phyloP scores from a whole-genome alignment of 2,329 filamentous ascomycete species.

The Colletotrichum camelliae region DNA sequence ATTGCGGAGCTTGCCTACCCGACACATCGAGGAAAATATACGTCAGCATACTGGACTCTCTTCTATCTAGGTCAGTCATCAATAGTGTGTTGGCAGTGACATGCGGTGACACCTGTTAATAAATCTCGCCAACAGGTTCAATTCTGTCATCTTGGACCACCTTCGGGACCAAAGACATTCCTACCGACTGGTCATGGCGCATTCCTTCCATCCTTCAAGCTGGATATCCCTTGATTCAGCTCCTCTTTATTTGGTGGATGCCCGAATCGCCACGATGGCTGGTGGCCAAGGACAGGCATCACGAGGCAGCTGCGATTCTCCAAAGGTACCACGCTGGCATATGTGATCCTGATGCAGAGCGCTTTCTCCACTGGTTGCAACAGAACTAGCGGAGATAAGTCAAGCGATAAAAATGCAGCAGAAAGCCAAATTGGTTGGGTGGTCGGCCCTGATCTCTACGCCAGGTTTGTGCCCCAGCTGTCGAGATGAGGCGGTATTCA shows the following conservation, averaged over 20 bases:
- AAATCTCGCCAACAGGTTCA: background rate
- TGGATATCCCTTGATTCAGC: slow-evolving; percentile 24
- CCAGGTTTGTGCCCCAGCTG: background rate
- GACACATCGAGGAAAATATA: slow-evolving; percentile 36
- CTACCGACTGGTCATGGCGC: slow-evolving; percentile 29
- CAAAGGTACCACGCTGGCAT: slow-evolving; percentile 30
- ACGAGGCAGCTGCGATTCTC: slow-evolving; percentile 21
- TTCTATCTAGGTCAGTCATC: slow-evolving; percentile 13
- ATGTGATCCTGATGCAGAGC: slow-evolving; percentile 23
- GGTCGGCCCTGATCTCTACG: too few relatives aligned
- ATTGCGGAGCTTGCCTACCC: slow-evolving; percentile 40
- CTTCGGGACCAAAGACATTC: slow-evolving; percentile 30
- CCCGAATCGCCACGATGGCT: slow-evolving; percentile 30
- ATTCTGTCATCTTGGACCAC: slow-evolving; percentile 34
- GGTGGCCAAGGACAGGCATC: background rate
- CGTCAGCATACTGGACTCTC: slow-evolving; percentile 37
- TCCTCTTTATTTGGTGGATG: slow-evolving; percentile 25
- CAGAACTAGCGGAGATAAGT: slow-evolving; percentile 44
- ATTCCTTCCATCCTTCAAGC: slow-evolving; percentile 32
- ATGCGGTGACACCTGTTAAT: too few relatives aligned
- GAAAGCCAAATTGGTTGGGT: too few relatives aligned
- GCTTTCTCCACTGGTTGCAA: slow-evolving; percentile 40
- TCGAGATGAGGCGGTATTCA: background rate
- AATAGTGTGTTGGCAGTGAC: background rate
- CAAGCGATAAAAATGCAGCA: too few relatives aligned